Conservation (phyloP, 192 early-diverging fungal species). For the Cetraspora pellucida region DNA sequence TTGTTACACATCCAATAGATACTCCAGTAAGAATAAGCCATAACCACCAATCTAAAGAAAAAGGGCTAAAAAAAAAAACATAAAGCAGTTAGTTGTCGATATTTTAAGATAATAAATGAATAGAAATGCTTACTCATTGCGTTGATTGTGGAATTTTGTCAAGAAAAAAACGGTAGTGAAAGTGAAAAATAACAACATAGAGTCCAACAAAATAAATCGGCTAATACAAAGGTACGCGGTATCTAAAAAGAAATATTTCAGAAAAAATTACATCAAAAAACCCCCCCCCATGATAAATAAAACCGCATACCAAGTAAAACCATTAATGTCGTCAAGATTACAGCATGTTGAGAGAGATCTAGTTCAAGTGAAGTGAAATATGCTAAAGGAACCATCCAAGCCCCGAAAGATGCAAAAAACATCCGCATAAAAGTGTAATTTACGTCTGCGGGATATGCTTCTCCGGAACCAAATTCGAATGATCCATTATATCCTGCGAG, state of each 20-base stretch:
- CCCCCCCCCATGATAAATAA: neutral
- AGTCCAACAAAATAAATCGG: constrained; percentile 93
- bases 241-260: constrained; percentile 45
- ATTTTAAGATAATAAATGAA: neutral
- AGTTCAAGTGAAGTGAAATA: constrained; percentile 85
- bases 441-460: constrained; percentile 75
- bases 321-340: constrained; percentile 77
- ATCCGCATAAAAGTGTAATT: constrained; percentile 89
- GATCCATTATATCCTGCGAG: constrained; percentile 85
- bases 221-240: constrained; percentile 76
- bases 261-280: neutral
- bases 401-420: constrained; percentile 87
- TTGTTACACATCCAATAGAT: constrained; percentile 82
- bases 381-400: constrained; percentile 83
- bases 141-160: constrained; percentile 74
- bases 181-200: constrained; percentile 93
- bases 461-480: constrained; percentile 82
- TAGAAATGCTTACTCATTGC: constrained; percentile 47
- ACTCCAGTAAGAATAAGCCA: constrained; percentile 88
- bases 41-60: constrained; percentile 84
- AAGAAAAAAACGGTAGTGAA: constrained; percentile 66
- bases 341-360: constrained; percentile 64
- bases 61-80: constrained; percentile 59
- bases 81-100: too few species aligned
- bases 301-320: constrained; percentile 70